Conservation (phyloP, 345 rosid species). For the Isatis tinctoria region DNA sequence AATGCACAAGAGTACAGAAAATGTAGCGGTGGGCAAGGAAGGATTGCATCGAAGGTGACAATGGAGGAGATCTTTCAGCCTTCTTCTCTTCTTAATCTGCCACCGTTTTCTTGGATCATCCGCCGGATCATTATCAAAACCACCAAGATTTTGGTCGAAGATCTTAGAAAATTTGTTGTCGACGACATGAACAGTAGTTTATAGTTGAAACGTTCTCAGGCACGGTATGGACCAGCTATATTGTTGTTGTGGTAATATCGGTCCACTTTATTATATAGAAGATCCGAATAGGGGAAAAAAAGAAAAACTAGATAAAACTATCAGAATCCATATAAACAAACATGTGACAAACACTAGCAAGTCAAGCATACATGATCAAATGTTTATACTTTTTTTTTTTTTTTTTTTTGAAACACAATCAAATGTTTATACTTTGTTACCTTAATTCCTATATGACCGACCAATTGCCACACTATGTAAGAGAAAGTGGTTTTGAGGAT, state of each 20-base stretch:
- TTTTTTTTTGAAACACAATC: too few species aligned
- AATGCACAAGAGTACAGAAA: slow-evolving; percentile 48
- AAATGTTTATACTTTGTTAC: too few species aligned
- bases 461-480: too few species aligned
- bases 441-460: too few species aligned
- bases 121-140: slow-evolving; percentile 60
- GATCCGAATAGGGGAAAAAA: too few species aligned
- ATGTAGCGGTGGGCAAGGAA: slow-evolving; percentile 60
- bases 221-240: not conserved
- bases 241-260: too few species aligned
- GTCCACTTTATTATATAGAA: not conserved
- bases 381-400: too few species aligned
- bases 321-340: too few species aligned
- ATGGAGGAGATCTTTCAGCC: slow-evolving; percentile 66
- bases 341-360: too few species aligned
- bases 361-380: too few species aligned
- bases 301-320: not conserved
- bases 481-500: not conserved
- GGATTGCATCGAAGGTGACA: slow-evolving; percentile 61
- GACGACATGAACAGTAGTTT: not conserved
- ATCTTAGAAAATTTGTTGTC: slow-evolving; percentile 25
- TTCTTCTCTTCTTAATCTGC: slow-evolving; percentile 47
- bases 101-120: slow-evolving; percentile 77
- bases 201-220: too few species aligned
- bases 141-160: slow-evolving; percentile 53